Evolutionary conservation across 169 alveolate genomes (phyloP).

Genomic region (Miamiensis avidus): DNA sequence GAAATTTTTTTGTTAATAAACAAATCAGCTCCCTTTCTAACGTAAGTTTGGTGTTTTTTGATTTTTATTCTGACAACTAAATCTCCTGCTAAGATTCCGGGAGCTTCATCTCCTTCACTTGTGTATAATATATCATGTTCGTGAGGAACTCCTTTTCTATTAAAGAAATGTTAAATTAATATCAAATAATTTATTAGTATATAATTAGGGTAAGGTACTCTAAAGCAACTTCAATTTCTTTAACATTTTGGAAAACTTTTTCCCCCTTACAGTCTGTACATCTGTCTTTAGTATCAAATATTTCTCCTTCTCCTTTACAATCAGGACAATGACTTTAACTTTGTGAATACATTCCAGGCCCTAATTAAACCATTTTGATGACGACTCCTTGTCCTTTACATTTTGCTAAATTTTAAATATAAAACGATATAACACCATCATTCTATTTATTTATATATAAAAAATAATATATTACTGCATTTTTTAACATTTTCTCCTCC

Average conservation of each 20-base stretch:
- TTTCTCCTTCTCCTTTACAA: constrained; percentile 87
- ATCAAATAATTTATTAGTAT: neutral
- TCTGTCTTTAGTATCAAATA: constrained; percentile 33
- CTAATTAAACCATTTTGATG: constrained; percentile 86
- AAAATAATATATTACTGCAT: too few species aligned
- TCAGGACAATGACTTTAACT: constrained; percentile 88
- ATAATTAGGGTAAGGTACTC: too few species aligned
- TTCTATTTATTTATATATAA: constrained; percentile 85
- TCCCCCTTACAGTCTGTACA: constrained; percentile 54
- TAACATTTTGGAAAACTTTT: constrained; percentile 34
- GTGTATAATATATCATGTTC: constrained; percentile 45
- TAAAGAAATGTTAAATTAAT: neutral
- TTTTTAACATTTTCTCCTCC: constrained; percentile 93
- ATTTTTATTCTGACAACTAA: constrained; percentile 49
- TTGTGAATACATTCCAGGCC: constrained; percentile 91
- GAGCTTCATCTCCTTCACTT: constrained; percentile 63
- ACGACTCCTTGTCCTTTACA: constrained; percentile 64
- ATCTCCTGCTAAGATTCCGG: constrained; percentile 70
- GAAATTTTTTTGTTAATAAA: constrained; percentile 89
- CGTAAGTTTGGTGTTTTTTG: constrained; percentile 90
- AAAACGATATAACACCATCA: constrained; percentile 95
- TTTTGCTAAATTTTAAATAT: neutral
- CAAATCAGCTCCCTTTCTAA: constrained; percentile 95
- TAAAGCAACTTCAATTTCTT: constrained; percentile 39
- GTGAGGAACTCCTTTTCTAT: constrained; percentile 47